phyloP scores from a whole-genome alignment of 2,329 filamentous ascomycete genomes.

The Zasmidium cellare region DNA sequence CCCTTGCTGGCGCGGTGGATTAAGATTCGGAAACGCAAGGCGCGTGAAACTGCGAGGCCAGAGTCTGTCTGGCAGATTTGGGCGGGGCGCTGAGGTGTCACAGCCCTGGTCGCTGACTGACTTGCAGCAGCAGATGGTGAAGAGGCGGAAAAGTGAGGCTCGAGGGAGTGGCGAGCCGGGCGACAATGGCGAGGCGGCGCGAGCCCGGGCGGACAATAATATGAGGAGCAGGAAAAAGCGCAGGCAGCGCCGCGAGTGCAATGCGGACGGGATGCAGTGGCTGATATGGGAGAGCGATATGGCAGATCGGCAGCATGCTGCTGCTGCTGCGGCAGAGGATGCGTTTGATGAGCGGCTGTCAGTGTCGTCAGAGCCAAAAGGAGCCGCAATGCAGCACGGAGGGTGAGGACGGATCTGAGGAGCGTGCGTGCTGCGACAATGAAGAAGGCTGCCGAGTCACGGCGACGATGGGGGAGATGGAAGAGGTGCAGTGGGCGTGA shows the following conservation, averaged over 20 bases:
- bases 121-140: constrained; percentile 5
- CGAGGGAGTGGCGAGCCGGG: constrained; percentile 6
- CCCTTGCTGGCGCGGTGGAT: constrained; percentile 19
- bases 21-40: constrained; percentile 30
- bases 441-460: too few species aligned
- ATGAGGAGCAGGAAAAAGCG: constrained; percentile 1
- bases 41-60: constrained; percentile 26
- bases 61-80: constrained; percentile 16
- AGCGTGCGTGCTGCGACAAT: too few species aligned
- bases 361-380: constrained; percentile 1
- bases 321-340: background rate
- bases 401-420: too few species aligned
- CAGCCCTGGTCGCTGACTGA: constrained; percentile 10
- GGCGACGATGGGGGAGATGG: background rate
- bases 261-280: background rate
- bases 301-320: background rate
- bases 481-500: background rate
- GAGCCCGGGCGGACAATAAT: background rate
- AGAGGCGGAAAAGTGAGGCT: constrained; percentile 23
- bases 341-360: background rate
- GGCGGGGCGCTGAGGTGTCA: constrained; percentile 19
- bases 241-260: background rate
- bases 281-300: constrained; percentile 2
- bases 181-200: background rate
- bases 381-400: constrained; percentile 1